These are phyloP conservation scores for Termitomyces sp. DNA, from an alignment of 768 basidiomycete genomes.

Conservation along the genomic window DNA sequence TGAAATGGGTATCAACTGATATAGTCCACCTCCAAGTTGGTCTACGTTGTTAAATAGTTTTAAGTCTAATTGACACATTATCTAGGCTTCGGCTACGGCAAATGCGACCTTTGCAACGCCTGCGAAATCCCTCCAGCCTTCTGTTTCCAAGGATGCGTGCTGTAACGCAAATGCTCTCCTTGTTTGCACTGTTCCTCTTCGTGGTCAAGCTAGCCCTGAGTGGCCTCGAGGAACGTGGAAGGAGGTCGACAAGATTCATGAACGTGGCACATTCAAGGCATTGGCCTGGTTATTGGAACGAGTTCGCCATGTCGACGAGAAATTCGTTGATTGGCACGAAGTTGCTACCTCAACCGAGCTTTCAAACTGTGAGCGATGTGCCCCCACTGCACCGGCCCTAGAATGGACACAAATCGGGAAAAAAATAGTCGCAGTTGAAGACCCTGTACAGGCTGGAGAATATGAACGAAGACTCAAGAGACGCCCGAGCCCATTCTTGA, in stretches of 20 bases:
- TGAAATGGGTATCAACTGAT: constrained; percentile 56
- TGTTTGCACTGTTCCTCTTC: constrained; percentile 70
- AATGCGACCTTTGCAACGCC: constrained; percentile 70
- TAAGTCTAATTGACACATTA: not conserved
- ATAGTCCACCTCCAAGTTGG: constrained; percentile 57
- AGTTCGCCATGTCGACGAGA: constrained; percentile 67
- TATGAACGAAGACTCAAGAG: constrained; percentile 87
- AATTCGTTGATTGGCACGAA: constrained; percentile 65
- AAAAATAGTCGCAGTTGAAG: constrained; percentile 70
- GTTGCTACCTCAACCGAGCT: constrained; percentile 42
- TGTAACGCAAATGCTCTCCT: constrained; percentile 74
- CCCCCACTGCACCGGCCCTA: constrained; percentile 72
- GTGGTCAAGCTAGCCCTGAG: constrained; percentile 64
- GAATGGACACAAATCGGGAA: constrained; percentile 67
- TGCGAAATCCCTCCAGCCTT: constrained; percentile 43
- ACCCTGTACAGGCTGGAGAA: constrained; percentile 80
- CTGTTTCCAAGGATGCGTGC: constrained; percentile 60
- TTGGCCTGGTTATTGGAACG: constrained; percentile 88
- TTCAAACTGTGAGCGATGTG: constrained; percentile 72
- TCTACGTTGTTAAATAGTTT: constrained; percentile 25
- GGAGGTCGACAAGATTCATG: constrained; percentile 84
- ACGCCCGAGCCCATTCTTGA: constrained; percentile 82
- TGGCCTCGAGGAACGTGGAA: constrained; percentile 76
- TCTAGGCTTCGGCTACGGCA: constrained; percentile 48
- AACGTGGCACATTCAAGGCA: constrained; percentile 74